These are phyloP conservation scores for Hemisphaericaspora lyxosophila DNA, from an alignment of 1,139 yeast species.

Conservation along the genomic window DNA sequence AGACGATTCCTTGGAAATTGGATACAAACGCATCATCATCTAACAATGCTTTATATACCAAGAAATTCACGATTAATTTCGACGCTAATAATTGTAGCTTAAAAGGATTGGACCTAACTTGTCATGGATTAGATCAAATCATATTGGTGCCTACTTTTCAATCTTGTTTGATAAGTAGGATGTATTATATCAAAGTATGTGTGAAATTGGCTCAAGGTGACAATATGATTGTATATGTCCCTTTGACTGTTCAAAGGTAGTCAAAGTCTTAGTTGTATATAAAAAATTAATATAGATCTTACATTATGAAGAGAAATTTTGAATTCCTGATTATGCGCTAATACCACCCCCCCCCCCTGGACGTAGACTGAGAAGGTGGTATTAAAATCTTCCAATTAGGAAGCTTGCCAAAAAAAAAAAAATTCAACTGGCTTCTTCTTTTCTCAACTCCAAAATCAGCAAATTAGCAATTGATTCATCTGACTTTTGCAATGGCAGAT, in stretches of 20 bases:
- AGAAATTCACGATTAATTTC: constrained; percentile 28
- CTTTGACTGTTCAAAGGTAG: constrained; percentile 29
- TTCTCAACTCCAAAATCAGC: too few species aligned
- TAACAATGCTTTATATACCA: constrained; percentile 21
- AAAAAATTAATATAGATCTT: too few species aligned
- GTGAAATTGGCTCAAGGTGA: constrained; percentile 35
- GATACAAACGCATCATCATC: constrained; percentile 13
- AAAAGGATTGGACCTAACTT: constrained; percentile 23
- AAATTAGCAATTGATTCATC: too few species aligned
- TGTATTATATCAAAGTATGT: constrained; percentile 42
- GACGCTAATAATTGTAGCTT: constrained; percentile 27
- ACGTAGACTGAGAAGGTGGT: too few species aligned
- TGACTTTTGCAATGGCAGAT: too few species aligned
- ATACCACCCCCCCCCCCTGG: too few species aligned
- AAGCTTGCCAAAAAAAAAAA: too few species aligned
- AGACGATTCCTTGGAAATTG: constrained; percentile 29
- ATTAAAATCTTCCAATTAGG: too few species aligned
- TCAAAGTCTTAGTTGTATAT: too few species aligned
- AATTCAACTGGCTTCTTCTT: too few species aligned
- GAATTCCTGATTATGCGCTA: too few species aligned
- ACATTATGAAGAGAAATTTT: too few species aligned
- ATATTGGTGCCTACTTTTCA: constrained; percentile 61
- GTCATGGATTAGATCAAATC: constrained; percentile 28
- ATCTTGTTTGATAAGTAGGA: constrained; percentile 52
- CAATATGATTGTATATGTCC: constrained; percentile 36